Evolutionary conservation across 192 early-diverging fungal species (phyloP).

Genomic region (Globomyces pollinis-pini): DNA sequence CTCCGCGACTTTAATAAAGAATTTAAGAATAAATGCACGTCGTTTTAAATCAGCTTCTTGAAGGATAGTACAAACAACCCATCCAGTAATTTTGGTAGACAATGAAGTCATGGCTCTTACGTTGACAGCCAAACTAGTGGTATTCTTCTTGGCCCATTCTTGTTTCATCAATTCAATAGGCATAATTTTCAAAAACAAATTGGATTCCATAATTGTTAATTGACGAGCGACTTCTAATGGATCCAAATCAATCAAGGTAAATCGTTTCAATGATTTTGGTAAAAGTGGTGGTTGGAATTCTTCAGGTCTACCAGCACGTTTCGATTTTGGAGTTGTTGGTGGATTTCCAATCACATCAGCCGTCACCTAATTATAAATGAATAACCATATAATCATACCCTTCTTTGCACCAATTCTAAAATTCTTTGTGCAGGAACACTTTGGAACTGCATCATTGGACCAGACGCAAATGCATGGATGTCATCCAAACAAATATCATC

Average conservation of each 20-base stretch:
- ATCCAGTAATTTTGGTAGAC: conserved; percentile 70
- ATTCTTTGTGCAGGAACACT: conserved; percentile 62
- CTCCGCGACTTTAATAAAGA: conserved; percentile 67
- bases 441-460: conserved; percentile 63
- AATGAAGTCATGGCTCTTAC: conserved; percentile 75
- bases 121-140: conserved; percentile 64
- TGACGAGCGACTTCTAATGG: conserved; percentile 87
- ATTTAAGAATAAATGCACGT: conserved; percentile 67
- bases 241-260: conserved; percentile 76
- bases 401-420: conserved; percentile 65
- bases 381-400: no score
- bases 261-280: conserved; percentile 66
- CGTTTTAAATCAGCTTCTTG: conserved; percentile 73
- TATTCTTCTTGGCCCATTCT: conserved; percentile 69
- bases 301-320: conserved; percentile 19
- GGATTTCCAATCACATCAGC: conserved; percentile 9
- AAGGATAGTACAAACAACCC: conserved; percentile 76
- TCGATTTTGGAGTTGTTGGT: neutral
- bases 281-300: conserved; percentile 63
- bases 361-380: neutral
- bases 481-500: conserved; percentile 61
- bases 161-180: conserved; percentile 82
- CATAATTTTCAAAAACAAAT: conserved; percentile 71
- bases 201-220: conserved; percentile 82
- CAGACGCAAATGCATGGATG: conserved; percentile 69